Evolutionary conservation across 2,329 filamentous ascomycete genomes (phyloP).

Genomic region (Aspergillus sojae): DNA sequence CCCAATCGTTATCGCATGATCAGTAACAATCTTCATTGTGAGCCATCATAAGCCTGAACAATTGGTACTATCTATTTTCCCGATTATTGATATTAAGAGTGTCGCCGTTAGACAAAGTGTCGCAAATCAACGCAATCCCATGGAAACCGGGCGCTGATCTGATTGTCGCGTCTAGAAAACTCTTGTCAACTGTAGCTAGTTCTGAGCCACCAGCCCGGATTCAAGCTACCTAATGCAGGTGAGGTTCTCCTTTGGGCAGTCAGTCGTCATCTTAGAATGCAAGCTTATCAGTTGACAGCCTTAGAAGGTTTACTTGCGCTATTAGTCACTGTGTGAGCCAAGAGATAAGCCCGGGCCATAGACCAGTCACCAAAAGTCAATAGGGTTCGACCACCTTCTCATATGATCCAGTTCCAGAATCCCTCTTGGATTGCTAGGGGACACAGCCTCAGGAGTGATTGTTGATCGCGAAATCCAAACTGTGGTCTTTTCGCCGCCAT

Average conservation of each 20-base stretch:
- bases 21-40: constrained; percentile 8
- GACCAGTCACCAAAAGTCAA: background rate
- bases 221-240: background rate
- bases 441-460: background rate
- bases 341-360: constrained; percentile 10
- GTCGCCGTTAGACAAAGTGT: background rate
- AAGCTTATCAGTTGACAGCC: constrained; percentile 18
- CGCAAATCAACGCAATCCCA: background rate
- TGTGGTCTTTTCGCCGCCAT: background rate
- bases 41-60: constrained; percentile 5
- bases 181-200: background rate
- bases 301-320: constrained; percentile 1
- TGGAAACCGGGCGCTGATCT: background rate
- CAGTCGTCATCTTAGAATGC: background rate
- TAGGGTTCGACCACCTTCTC: background rate
- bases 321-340: constrained; percentile 10
- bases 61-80: background rate
- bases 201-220: background rate
- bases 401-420: background rate
- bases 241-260: background rate
- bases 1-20: background rate
- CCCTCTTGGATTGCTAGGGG: background rate
- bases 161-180: background rate
- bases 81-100: background rate
- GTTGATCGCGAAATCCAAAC: background rate